Conservation (phyloP, 345 rosid species). For the Boechera stricta region DNA sequence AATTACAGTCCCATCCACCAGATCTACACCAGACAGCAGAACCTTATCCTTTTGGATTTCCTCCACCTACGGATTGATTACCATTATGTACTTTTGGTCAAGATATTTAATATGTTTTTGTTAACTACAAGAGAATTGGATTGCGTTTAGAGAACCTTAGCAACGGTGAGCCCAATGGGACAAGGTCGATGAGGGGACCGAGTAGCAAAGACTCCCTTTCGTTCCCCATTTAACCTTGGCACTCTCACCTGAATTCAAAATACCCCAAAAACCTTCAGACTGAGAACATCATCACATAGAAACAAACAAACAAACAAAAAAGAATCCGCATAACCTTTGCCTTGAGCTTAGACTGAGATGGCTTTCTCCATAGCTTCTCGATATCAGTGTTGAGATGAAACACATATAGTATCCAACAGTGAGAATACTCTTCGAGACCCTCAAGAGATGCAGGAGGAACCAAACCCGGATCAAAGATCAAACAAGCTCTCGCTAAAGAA, state of each 20-base stretch:
- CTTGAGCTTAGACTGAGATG: slow-evolving; percentile 87
- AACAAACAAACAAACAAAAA: not conserved
- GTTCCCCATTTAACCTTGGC: slow-evolving; percentile 83
- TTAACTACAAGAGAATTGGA: not conserved
- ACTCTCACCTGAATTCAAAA: slow-evolving; percentile 76
- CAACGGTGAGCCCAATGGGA: slow-evolving; percentile 93
- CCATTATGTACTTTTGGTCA: not conserved
- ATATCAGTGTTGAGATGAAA: slow-evolving; percentile 94
- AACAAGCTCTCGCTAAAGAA: slow-evolving; percentile 81
- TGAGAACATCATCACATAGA: slow-evolving; percentile 28
- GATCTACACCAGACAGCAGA: slow-evolving; percentile 89
- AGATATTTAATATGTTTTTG: not conserved
- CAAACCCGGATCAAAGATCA: slow-evolving; percentile 66
- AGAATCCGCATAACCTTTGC: slow-evolving; percentile 61
- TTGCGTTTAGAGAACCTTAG: slow-evolving; percentile 58
- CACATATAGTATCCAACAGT: slow-evolving; percentile 90
- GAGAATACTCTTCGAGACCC: slow-evolving; percentile 85
- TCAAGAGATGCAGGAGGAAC: slow-evolving; percentile 97
- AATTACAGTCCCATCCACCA: slow-evolving; percentile 94
- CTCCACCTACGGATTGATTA: slow-evolving; percentile 61
- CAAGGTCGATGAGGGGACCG: slow-evolving; percentile 92
- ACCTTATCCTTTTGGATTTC: slow-evolving; percentile 69
- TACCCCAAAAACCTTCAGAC: slow-evolving; percentile 35
- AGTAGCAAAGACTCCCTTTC: slow-evolving; percentile 89
- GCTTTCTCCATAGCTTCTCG: slow-evolving; percentile 90